A percentile compares a stretch with the other conserved stretches of the same genome.
Conservation (phyloP, 2,329 filamentous ascomycete species). For the Colletotrichum sojae region DNA sequence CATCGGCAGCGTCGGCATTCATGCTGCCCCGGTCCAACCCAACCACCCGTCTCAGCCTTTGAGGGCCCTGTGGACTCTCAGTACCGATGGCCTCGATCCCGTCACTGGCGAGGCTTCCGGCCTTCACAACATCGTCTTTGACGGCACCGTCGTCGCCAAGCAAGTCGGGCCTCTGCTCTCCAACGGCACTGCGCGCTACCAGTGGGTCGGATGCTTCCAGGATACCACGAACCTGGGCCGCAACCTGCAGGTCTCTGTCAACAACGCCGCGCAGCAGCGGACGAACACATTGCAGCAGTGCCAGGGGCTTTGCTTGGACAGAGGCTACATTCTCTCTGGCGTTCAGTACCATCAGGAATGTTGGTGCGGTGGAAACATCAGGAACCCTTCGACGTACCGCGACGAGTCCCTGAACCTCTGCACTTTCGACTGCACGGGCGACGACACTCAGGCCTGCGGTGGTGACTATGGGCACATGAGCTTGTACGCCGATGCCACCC, state of each 20-base stretch:
- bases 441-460: constrained; percentile 48
- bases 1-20: constrained; percentile 49
- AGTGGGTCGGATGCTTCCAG: constrained; percentile 57
- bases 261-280: constrained; percentile 42
- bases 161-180: constrained; percentile 54
- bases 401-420: constrained; percentile 46
- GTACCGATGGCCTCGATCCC: constrained; percentile 54
- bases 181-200: constrained; percentile 48
- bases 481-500: constrained; percentile 49
- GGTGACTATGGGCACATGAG: constrained; percentile 51
- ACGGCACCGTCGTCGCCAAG: constrained; percentile 49
- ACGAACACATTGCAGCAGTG: constrained; percentile 54
- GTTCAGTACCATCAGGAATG: constrained; percentile 51
- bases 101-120: constrained; percentile 49
- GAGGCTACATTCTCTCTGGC: constrained; percentile 51
- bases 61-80: constrained; percentile 55
- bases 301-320: constrained; percentile 47
- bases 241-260: constrained; percentile 49
- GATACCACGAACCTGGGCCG: constrained; percentile 50
- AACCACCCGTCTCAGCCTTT: constrained; percentile 49
- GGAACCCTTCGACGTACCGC: constrained; percentile 45
- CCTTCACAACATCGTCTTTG: constrained; percentile 52
- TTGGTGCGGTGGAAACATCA: constrained; percentile 48
- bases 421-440: constrained; percentile 49
- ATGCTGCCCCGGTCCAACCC: constrained; percentile 48